phyloP scores from a whole-genome alignment of 2,329 filamentous ascomycete genomes.

The Cladosporium sp. region DNA sequence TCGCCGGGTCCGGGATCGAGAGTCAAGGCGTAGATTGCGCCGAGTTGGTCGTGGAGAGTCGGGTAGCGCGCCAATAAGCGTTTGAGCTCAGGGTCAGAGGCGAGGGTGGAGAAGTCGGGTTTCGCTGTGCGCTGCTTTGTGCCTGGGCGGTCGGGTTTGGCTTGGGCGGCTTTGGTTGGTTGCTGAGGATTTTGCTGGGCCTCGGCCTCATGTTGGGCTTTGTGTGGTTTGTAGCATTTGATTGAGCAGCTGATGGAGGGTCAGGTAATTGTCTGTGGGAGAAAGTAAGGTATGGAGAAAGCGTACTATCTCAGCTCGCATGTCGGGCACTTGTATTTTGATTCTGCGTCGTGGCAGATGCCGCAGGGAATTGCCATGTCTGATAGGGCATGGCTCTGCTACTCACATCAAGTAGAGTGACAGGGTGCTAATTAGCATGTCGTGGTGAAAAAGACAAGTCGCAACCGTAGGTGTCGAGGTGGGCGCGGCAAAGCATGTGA shows the following conservation, averaged over 20 bases:
- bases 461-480: background rate
- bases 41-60: conserved; percentile 28
- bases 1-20: conserved; percentile 31
- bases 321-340: conserved; percentile 47
- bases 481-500: conserved; percentile 7
- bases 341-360: conserved; percentile 38
- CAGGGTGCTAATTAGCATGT: background rate
- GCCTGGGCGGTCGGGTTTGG: conserved; percentile 17
- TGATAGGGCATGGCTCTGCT: conserved; percentile 12
- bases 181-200: background rate
- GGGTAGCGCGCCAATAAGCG: conserved; percentile 31
- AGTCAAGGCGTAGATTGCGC: conserved; percentile 29
- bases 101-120: conserved; percentile 27
- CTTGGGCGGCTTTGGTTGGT: background rate
- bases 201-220: conserved; percentile 24
- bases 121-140: conserved; percentile 21
- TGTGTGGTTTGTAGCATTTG: conserved; percentile 34
- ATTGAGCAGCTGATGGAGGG: conserved; percentile 28
- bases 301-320: conserved; percentile 42
- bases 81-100: conserved; percentile 27
- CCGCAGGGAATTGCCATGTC: conserved; percentile 35
- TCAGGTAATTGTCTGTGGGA: background rate
- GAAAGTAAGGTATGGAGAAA: background rate
- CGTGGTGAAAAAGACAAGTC: background rate
- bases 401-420: background rate